Evolutionary conservation across 176 grass and related monocot genomes (phyloP).

Genomic region (Thalia dealbata): DNA sequence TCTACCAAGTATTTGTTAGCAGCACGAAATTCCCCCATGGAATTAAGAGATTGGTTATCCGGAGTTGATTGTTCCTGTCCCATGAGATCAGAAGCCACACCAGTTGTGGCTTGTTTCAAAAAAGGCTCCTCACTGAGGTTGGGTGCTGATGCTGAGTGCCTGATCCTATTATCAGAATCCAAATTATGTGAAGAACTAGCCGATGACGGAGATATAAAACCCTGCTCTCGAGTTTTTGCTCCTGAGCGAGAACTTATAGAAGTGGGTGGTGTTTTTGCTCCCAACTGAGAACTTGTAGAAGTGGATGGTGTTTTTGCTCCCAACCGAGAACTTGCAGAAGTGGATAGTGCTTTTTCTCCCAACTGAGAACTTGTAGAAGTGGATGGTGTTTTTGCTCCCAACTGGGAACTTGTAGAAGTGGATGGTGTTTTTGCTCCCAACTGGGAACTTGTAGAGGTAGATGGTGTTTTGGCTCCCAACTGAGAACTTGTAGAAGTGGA

Average conservation of each 20-base stretch:
- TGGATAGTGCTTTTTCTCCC: too few species aligned
- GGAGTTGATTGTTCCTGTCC: slow-evolving; percentile 24
- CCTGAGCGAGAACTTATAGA: too few species aligned
- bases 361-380: too few species aligned
- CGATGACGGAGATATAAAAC: background rate
- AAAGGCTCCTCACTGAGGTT: slow-evolving; percentile 33
- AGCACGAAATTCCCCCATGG: slow-evolving; percentile 32
- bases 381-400: slow-evolving; percentile 33
- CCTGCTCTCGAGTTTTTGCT: too few species aligned
- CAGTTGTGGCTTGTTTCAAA: slow-evolving; percentile 37
- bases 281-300: slow-evolving; percentile 12
- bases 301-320: slow-evolving; percentile 5
- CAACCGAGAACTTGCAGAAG: too few species aligned
- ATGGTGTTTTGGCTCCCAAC: too few species aligned
- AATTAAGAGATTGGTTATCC: slow-evolving; percentile 19
- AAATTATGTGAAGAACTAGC: slow-evolving; percentile 33
- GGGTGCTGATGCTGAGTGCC: slow-evolving; percentile 52
- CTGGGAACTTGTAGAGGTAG: too few species aligned
- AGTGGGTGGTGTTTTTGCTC: slow-evolving; percentile 34
- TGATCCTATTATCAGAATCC: slow-evolving; percentile 40
- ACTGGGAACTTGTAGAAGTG: slow-evolving; percentile 5
- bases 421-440: too few species aligned
- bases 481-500: slow-evolving; percentile 32
- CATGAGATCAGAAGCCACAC: slow-evolving; percentile 18
- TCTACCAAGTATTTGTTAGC: slow-evolving; percentile 76